Evolutionary conservation across 306 rosid species (phyloP), one percentile per base, ranked within the genome.

Genomic region (Pyrus bretschneideri): DNA sequence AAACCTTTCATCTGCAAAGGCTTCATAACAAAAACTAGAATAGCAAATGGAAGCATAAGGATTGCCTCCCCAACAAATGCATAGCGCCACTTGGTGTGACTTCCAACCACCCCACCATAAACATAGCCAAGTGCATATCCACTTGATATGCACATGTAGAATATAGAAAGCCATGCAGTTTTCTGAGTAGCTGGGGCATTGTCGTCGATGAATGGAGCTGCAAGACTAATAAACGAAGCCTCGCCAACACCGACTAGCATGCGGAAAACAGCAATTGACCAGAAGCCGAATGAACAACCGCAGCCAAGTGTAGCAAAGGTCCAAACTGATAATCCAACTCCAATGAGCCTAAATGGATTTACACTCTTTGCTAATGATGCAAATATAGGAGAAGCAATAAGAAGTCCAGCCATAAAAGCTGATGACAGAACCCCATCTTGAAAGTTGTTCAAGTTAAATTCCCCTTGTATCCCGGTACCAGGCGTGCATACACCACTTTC

Each of bases 331-430:
- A 93, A 76, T 76, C 98, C 98, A 80, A 91, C 92, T 69, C 96
- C 97, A 76, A 93, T 87, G 63, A 91, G 97, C 52, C 92, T 86
- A 85, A 93, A 91, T 35, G 96, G 97, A 85, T 87, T 91, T 71
- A 84, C 77, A 72, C 96, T 93, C 85, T 93, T 93, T 68, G 96
- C 89, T 67, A 91, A 82, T 52, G 93, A 87, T 62, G 98, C 98
- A 80, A 93, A 93, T 81, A 91, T 86, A 51, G 97, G 97, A 74
- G 97, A 93, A 76, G 97, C 91, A 75, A 93, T 63, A 49, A 93
- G 85, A 84, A 93, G 98, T 63, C 98, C 98, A 78, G 88, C 97
- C 98, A 93, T 90, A 83, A 93, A 93, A 52, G 97, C 98, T 82
- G 96, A 93, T 65, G 98, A 91, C 58, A 93, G 75, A 75, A 90